Evolutionary conservation across 495 filamentous ascomycete species (phyloP).

Genomic region (Sporormia fimetaria): DNA sequence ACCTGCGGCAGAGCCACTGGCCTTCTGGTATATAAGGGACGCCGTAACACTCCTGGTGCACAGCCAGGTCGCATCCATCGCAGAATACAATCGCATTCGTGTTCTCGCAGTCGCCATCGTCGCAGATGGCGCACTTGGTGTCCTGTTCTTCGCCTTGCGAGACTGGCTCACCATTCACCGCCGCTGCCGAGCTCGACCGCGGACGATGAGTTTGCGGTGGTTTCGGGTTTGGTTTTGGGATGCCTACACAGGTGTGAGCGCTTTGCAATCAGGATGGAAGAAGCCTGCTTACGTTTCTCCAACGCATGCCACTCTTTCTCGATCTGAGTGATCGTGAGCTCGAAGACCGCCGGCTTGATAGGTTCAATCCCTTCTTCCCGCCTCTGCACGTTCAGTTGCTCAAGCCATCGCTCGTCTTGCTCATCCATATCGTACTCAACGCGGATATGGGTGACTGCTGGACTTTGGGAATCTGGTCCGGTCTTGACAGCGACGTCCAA

Average conservation of each 20-base stretch:
- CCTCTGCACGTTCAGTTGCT: constrained; percentile 66
- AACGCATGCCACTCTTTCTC: constrained; percentile 97
- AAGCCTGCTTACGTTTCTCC: constrained; percentile 54
- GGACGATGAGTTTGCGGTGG: constrained; percentile 85
- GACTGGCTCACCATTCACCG: constrained; percentile 78
- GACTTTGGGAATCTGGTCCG: constrained; percentile 49
- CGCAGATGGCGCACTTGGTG: constrained; percentile 93
- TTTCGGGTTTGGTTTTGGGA: constrained; percentile 91
- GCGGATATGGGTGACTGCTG: constrained; percentile 45
- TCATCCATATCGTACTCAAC: constrained; percentile 99
- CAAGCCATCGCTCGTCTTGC: constrained; percentile 94
- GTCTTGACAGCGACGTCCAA: constrained; percentile 49
- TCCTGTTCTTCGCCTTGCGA: constrained; percentile 85
- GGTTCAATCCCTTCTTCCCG: constrained; percentile 59
- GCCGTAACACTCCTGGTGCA: constrained; percentile 98
- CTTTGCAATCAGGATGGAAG: not conserved
- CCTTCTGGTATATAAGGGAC: constrained; percentile 98
- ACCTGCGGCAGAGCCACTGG: constrained; percentile 97
- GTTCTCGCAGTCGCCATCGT: constrained; percentile 97
- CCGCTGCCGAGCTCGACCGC: constrained; percentile 81
- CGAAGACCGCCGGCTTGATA: constrained; percentile 86
- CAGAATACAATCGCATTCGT: constrained; percentile 99
- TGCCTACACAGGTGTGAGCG: constrained; percentile 34
- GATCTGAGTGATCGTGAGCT: constrained; percentile 96
- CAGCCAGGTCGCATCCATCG: constrained; percentile 92